Evolutionary conservation across 2,329 filamentous ascomycete genomes (phyloP).

Genomic region (Trichoderma guizhouense): DNA sequence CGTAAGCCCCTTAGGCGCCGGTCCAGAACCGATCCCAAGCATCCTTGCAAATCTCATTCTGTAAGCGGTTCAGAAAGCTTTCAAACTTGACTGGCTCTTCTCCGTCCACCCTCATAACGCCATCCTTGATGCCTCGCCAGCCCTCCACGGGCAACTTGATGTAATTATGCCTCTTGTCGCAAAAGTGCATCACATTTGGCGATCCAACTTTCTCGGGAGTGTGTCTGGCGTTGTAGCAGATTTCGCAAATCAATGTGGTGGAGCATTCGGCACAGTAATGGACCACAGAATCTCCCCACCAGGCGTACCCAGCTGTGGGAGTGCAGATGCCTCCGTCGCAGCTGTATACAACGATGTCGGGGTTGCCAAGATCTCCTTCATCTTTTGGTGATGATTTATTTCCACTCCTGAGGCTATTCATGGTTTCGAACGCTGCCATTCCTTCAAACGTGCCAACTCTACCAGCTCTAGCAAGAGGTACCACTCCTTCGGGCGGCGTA

Average conservation of each 20-base stretch:
- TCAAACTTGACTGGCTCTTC: constrained; percentile 20
- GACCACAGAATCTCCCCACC: constrained; percentile 21
- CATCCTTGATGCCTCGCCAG: constrained; percentile 25
- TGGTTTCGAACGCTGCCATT: neutral
- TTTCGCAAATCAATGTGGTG: constrained; percentile 23
- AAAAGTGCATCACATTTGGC: constrained; percentile 16
- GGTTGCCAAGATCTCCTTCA: constrained; percentile 19
- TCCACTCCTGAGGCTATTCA: neutral
- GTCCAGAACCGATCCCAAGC: constrained; percentile 21
- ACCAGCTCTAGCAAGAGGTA: neutral
- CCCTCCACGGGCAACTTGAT: constrained; percentile 24
- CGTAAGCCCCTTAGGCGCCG: neutral
- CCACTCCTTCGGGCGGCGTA: neutral
- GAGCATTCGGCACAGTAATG: constrained; percentile 26
- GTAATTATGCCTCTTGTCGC: constrained; percentile 23
- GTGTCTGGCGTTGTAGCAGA: constrained; percentile 21
- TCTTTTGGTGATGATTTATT: neutral
- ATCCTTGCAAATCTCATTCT: constrained; percentile 21
- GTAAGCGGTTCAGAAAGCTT: constrained; percentile 20
- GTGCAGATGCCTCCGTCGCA: constrained; percentile 22
- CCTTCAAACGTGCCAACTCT: neutral
- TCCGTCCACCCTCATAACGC: constrained; percentile 22
- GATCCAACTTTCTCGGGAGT: constrained; percentile 11
- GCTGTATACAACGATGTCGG: neutral
- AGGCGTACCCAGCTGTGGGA: constrained; percentile 17